phyloP scores from a whole-genome alignment of 2,329 filamentous ascomycete genomes.

The Fusarium torreyae region DNA sequence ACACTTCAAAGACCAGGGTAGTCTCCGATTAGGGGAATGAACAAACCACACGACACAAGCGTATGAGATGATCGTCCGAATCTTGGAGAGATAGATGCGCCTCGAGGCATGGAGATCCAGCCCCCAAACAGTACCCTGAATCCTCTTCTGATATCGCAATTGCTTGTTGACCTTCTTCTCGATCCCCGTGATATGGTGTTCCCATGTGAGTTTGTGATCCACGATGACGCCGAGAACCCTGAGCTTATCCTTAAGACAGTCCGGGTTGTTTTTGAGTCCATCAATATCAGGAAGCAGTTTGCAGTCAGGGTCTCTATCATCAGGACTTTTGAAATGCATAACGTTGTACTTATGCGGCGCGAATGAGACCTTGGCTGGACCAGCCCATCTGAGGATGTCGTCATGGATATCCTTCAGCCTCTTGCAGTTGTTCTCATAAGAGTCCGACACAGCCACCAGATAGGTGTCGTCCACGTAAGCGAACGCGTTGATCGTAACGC shows the following conservation, averaged over 20 bases:
- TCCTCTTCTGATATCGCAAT: not conserved
- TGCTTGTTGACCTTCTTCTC: not conserved
- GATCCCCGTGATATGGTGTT: conserved; percentile 3
- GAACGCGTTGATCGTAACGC: not conserved
- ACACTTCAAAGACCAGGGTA: not conserved
- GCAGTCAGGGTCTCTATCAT: not conserved
- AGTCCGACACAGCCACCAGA: not conserved
- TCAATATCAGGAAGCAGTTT: conserved; percentile 2
- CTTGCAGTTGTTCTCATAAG: conserved; percentile 13
- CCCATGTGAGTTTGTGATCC: conserved; percentile 1
- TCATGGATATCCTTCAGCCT: conserved; percentile 6
- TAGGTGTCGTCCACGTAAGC: conserved; percentile 22
- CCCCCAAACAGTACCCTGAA: not conserved
- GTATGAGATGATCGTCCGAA: conserved; percentile 11
- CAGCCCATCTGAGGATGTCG: not conserved
- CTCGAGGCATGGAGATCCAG: not conserved
- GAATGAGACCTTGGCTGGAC: not conserved
- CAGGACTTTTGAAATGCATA: conserved; percentile 12
- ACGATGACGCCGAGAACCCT: conserved; percentile 9
- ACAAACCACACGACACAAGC: conserved; percentile 24
- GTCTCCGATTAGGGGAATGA: not conserved
- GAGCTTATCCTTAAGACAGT: not conserved
- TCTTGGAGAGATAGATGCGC: conserved; percentile 7
- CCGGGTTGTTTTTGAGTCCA: conserved; percentile 2
- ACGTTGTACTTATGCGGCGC: conserved; percentile 15